Evolutionary conservation across 2,329 filamentous ascomycete species (phyloP).

Genomic region (Penicillium sp.): DNA sequence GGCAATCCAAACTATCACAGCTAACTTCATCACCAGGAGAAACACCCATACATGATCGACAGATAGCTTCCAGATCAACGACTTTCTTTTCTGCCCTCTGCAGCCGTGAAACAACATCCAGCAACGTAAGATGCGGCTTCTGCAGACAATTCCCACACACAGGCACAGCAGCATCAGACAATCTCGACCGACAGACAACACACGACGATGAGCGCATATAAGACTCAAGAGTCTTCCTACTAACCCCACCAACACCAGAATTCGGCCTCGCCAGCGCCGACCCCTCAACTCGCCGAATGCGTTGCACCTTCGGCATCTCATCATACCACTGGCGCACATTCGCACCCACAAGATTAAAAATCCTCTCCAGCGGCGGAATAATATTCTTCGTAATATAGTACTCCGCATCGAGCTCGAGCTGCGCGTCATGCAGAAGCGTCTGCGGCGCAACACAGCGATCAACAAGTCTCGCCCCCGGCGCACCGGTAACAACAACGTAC

Average conservation of each 20-base stretch:
- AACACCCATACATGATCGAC: slow-evolving; percentile 74
- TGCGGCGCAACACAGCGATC: slow-evolving; percentile 91
- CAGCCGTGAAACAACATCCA: slow-evolving; percentile 62
- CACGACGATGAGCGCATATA: slow-evolving; percentile 84
- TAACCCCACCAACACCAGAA: slow-evolving; percentile 11
- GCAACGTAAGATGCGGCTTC: slow-evolving; percentile 55
- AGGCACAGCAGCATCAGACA: slow-evolving; percentile 45
- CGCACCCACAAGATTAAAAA: slow-evolving; percentile 93
- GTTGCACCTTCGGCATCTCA: slow-evolving; percentile 89
- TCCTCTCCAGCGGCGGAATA: slow-evolving; percentile 89
- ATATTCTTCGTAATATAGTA: slow-evolving; percentile 97
- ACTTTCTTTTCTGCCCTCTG: slow-evolving; percentile 62
- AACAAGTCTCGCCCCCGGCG: slow-evolving; percentile 77
- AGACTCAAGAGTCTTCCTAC: slow-evolving; percentile 79
- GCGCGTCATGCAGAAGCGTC: slow-evolving; percentile 70
- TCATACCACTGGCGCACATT: slow-evolving; percentile 91
- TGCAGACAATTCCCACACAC: slow-evolving; percentile 40
- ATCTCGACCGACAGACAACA: slow-evolving; percentile 67
- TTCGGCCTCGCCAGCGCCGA: slow-evolving; percentile 26
- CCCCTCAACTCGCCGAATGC: slow-evolving; percentile 62
- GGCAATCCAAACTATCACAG: slow-evolving; percentile 89
- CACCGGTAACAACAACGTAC: slow-evolving; percentile 88
- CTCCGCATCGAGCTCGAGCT: slow-evolving; percentile 81
- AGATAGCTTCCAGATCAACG: slow-evolving; percentile 66
- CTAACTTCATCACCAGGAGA: slow-evolving; percentile 71